Evolutionary conservation across 2,329 filamentous ascomycete genomes (phyloP), one percentile per base, ranked within the genome.

Genomic region (Ophiostoma triangulosporum): DNA sequence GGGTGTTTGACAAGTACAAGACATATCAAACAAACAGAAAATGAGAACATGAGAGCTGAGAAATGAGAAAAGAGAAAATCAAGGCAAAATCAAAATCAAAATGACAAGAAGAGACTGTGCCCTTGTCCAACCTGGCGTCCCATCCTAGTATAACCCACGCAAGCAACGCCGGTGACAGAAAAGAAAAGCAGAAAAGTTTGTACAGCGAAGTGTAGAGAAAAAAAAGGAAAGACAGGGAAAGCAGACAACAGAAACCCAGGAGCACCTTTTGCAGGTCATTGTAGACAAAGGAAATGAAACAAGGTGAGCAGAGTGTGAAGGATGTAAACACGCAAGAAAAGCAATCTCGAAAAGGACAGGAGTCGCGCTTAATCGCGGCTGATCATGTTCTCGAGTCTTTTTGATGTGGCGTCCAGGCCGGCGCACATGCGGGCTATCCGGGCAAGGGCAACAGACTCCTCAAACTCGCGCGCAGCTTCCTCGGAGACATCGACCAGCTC

Each of bases 391-490:
- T 71, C 67, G 56, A 73, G 59, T 58, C 68, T 64, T 33, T 66
- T 60, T 26, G 65, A 58, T 11, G 68, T 64, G 4, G 63, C 59
- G 43, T 70, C 64, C 3, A 73, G 57, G 49, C 63, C 66, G 12
- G 65, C 69, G 24, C 70, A 70, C 55, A 80, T 70, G 58, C 70
- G 71, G 62, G 75, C 70, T 49, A 79, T 70, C 27, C 74, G 70
- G 49, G 69, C 71, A 65, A 76, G 69, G 36, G 74, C 70, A 20
- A 73, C 58, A 8, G 64, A 64, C 27, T 46, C 43, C 15, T 46
- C 43, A 29, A 46, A 46, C 24, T 46, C 43, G 43, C 43, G 43
- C 6, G 43, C 26, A 7, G 26, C 15, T 7, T 46, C 43, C 14
- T 29, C 26, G 15, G 43, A 46, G 7, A 73, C 71, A 26, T 65